These are phyloP conservation scores for Diaporthe velutina DNA, from an alignment of 2,329 filamentous ascomycete species.

Conservation along the genomic window DNA sequence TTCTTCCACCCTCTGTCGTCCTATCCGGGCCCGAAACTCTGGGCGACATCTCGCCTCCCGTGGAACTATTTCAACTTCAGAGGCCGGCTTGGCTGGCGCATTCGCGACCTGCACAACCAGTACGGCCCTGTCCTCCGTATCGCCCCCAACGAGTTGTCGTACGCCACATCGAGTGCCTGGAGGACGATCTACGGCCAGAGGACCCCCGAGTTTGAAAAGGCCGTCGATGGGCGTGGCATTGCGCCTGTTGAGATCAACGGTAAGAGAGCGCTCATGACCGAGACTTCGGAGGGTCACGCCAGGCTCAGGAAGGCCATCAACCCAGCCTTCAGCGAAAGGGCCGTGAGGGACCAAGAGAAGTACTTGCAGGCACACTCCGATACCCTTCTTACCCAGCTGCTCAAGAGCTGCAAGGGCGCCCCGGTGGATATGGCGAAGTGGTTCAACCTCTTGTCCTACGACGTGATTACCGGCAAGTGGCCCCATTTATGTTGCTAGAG, in stretches of 20 bases:
- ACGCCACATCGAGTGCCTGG: constrained; percentile 51
- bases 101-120: constrained; percentile 30
- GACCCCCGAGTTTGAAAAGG: constrained; percentile 24
- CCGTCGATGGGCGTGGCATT: constrained; percentile 20
- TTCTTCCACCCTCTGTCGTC: constrained; percentile 50
- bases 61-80: constrained; percentile 30
- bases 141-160: constrained; percentile 51
- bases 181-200: constrained; percentile 27
- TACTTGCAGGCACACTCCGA: constrained; percentile 41
- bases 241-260: constrained; percentile 31
- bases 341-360: constrained; percentile 44
- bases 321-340: constrained; percentile 46
- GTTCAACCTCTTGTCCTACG: constrained; percentile 44
- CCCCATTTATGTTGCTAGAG: too few relatives aligned
- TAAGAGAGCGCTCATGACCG: constrained; percentile 31
- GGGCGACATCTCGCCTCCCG: constrained; percentile 31
- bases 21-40: constrained; percentile 33
- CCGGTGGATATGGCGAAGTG: constrained; percentile 42
- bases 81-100: constrained; percentile 29
- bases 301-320: constrained; percentile 43
- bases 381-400: constrained; percentile 40
- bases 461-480: constrained; percentile 39
- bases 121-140: constrained; percentile 50
- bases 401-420: constrained; percentile 9
- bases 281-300: constrained; percentile 33